A percentile compares a stretch with the other conserved stretches of the same genome.
These are phyloP conservation scores for Teratosphaeria viscida DNA, from an alignment of 2,329 filamentous ascomycete species.

Conservation along the genomic window DNA sequence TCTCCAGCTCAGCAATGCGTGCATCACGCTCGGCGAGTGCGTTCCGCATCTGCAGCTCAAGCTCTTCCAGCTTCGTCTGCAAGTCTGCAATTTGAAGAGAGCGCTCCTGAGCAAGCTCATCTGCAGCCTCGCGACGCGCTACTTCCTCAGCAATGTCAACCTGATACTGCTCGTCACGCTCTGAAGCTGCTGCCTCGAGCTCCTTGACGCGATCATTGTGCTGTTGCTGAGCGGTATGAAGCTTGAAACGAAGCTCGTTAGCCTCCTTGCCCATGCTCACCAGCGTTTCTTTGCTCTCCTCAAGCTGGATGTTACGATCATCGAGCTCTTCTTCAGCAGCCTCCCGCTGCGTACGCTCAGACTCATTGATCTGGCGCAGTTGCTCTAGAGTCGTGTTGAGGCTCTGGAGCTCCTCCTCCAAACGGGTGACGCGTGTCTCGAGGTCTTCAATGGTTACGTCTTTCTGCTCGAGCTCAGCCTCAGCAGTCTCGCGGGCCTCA, in stretches of 20 bases:
- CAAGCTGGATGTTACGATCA: constrained; percentile 31
- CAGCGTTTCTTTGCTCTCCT: constrained; percentile 30
- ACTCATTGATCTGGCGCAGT: constrained; percentile 27
- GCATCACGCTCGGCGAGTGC: constrained; percentile 21
- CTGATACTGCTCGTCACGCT: constrained; percentile 30
- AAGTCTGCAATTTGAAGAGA: constrained; percentile 27
- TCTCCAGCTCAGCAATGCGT: constrained; percentile 19
- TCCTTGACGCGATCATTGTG: constrained; percentile 29
- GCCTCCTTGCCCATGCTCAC: constrained; percentile 33
- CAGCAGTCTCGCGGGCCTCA: constrained; percentile 22
- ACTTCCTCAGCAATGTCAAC: constrained; percentile 30
- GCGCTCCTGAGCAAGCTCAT: constrained; percentile 26
- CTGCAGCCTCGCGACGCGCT: constrained; percentile 27
- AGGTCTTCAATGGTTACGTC: constrained; percentile 28
- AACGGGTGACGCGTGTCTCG: constrained; percentile 23
- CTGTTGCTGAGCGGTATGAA: constrained; percentile 36
- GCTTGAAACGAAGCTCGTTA: constrained; percentile 39
- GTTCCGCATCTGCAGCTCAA: constrained; percentile 19
- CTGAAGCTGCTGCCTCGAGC: constrained; percentile 27
- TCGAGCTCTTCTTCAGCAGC: constrained; percentile 34
- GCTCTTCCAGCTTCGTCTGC: constrained; percentile 25
- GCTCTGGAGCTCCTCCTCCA: constrained; percentile 23
- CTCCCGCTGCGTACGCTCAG: constrained; percentile 35
- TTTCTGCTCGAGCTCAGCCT: constrained; percentile 28
- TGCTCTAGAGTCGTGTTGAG: constrained; percentile 26